Evolutionary conservation across 768 basidiomycete genomes (phyloP), one percentile per base, ranked within the genome.

Genomic region (Lentinula aciculospora): DNA sequence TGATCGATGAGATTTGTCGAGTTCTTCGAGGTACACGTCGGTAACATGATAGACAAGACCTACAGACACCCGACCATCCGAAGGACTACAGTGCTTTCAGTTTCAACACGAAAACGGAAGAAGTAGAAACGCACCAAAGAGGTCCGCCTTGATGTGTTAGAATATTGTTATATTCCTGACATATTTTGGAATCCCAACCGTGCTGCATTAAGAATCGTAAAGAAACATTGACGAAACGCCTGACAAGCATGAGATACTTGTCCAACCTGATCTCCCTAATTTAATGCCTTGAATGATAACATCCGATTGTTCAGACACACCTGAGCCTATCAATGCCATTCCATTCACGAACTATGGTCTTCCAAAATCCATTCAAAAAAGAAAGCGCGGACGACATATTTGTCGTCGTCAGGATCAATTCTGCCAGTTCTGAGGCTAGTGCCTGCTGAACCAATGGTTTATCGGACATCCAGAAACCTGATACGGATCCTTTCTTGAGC

Each of bases 381-480:
- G 76, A 76, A 1, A 98, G 71, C 2, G 94, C 82, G 40, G 83
- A 73, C 23, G 76, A 58, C 2, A 77, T 72, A 58, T 78, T 72
- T 27, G 81, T 74, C 44, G 95, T 91, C 9, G 76, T 80, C 48
- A 98, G 73, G 4, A 94, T 66, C 37, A 98, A 76, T 62, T 92
- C 85, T 17, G 96, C 89, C 37, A 99, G 73, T 64, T 94, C 91
- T 15, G 80, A 76, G 0, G 96, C 93, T 15, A 99, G 80, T 13
- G 86, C 87, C 68, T 98, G 96, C 68, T 98, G 96, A 7, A 98
- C 90, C 8, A 95, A 80, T 3, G 95, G 95, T 68, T 98, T 99
- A 73, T 99, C 96, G 9, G 95, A 98, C 94, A 98, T 98, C 95
- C 96, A 99, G 73, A 94, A 98, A 68, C 96, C 95, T 97, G 58